Conservation (phyloP, 345 rosid genomes). For the Sapria himalayana region DNA sequence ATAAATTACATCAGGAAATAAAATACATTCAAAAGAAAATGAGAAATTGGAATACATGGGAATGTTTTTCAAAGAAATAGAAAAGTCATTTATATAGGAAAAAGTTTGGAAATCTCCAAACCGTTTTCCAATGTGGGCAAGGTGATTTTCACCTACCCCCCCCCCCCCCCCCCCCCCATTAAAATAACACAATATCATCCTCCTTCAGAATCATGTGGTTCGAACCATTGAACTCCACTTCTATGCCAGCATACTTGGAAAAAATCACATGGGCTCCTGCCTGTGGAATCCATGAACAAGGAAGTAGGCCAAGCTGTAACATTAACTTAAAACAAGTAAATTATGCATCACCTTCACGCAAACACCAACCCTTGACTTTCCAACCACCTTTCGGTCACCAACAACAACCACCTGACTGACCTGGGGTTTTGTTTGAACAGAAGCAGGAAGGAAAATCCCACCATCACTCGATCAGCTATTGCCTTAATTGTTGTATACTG, state of each 20-base stretch:
- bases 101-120: too few species aligned
- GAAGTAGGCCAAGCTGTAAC: background rate
- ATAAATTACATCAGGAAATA: too few species aligned
- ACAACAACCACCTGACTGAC: conserved; percentile 83
- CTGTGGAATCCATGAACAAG: conserved; percentile 14
- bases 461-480: conserved; percentile 72
- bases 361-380: conserved; percentile 33
- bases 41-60: too few species aligned
- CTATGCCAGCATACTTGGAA: conserved; percentile 88
- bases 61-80: too few species aligned
- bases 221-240: conserved; percentile 55
- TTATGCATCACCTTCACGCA: conserved; percentile 25
- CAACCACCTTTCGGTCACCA: conserved; percentile 67
- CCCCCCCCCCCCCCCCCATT: too few species aligned
- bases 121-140: too few species aligned
- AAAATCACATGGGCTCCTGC: conserved; percentile 58
- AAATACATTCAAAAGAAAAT: too few species aligned
- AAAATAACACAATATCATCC: conserved; percentile 80
- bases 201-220: conserved; percentile 77
- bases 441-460: conserved; percentile 63
- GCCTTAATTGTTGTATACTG: conserved; percentile 74
- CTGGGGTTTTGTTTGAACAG: conserved; percentile 78
- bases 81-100: too few species aligned
- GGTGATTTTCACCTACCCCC: too few species aligned
- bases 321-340: too few species aligned